These are phyloP conservation scores for Nymphaea thermarum DNA, from an alignment of 164 flowering plant genomes.

Conservation along the genomic window DNA sequence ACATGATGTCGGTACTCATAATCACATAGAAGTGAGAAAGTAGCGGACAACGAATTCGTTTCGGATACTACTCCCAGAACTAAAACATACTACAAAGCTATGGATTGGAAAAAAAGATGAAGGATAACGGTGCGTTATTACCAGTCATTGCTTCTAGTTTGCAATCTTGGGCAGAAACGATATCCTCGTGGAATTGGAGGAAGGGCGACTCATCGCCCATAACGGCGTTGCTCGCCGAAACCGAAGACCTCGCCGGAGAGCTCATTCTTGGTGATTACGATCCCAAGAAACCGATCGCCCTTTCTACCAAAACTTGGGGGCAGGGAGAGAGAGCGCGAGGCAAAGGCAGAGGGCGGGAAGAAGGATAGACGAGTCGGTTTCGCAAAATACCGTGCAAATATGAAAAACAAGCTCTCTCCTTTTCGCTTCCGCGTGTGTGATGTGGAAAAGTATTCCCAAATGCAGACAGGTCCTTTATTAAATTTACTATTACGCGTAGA, in stretches of 20 bases:
- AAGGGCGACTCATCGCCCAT: conserved; percentile 1
- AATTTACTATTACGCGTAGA: too few relatives aligned
- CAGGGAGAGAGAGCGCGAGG: not conserved
- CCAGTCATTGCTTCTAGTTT: conserved; percentile 59
- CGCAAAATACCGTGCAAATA: too few relatives aligned
- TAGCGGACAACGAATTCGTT: too few relatives aligned
- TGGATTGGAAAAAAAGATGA: not conserved
- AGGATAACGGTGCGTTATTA: conserved; percentile 7
- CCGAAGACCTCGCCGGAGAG: conserved; percentile 46
- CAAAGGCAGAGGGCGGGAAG: not conserved
- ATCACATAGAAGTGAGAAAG: not conserved
- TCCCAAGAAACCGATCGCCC: not conserved
- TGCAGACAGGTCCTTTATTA: too few relatives aligned
- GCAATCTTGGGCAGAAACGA: conserved; percentile 44
- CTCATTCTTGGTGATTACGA: conserved; percentile 8
- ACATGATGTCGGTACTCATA: not conserved
- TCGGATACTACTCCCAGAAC: too few relatives aligned
- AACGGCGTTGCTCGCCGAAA: conserved; percentile 21
- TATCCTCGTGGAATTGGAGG: conserved; percentile 33
- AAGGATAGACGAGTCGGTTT: not conserved
- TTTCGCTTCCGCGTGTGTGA: too few relatives aligned
- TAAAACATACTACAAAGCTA: not conserved
- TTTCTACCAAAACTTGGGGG: too few relatives aligned
- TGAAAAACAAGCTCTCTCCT: too few relatives aligned
- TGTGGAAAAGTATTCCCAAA: too few relatives aligned